Evolutionary conservation across 1,284 basidiomycete genomes (phyloP).

Genomic region (Puccinia polysora): DNA sequence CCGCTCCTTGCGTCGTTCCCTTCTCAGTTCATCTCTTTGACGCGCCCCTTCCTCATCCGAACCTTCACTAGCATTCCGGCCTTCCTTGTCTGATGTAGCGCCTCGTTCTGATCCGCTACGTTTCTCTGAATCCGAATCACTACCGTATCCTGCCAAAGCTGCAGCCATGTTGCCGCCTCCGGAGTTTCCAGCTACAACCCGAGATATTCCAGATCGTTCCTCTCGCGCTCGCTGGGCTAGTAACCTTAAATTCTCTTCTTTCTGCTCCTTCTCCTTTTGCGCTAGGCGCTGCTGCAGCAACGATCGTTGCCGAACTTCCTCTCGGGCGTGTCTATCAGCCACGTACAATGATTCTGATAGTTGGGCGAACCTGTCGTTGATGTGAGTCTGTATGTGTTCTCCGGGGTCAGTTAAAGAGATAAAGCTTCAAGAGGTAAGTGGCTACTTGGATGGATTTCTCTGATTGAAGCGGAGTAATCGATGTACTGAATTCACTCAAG

Average conservation of each 20-base stretch:
- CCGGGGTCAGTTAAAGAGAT: conserved; percentile 30
- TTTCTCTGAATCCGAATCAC: conserved; percentile 44
- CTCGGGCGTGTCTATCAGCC: conserved; percentile 95
- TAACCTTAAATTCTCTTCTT: conserved; percentile 90
- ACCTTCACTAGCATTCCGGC: conserved; percentile 47
- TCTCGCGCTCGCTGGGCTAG: conserved; percentile 92
- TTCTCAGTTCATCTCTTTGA: conserved; percentile 82
- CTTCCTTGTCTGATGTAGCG: conserved; percentile 1
- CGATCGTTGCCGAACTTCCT: conserved; percentile 91
- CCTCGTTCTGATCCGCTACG: conserved; percentile 33
- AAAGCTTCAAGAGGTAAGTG: too few species aligned
- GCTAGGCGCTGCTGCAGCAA: conserved; percentile 98
- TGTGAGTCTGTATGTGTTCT: conserved; percentile 65
- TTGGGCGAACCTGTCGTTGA: conserved; percentile 99
- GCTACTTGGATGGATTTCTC: too few species aligned
- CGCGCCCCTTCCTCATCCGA: conserved; percentile 78
- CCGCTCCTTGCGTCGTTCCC: conserved; percentile 84
- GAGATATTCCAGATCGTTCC: conserved; percentile 71
- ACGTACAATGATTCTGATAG: conserved; percentile 94
- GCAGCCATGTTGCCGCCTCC: conserved; percentile 62
- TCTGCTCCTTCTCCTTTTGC: conserved; percentile 93
- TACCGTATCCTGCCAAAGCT: conserved; percentile 63
- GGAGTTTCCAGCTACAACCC: conserved; percentile 49
- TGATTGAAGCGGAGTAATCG: too few species aligned
- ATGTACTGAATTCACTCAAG: too few species aligned